Conservation (phyloP, 495 filamentous ascomycete species). For the Neurospora sp. region DNA sequence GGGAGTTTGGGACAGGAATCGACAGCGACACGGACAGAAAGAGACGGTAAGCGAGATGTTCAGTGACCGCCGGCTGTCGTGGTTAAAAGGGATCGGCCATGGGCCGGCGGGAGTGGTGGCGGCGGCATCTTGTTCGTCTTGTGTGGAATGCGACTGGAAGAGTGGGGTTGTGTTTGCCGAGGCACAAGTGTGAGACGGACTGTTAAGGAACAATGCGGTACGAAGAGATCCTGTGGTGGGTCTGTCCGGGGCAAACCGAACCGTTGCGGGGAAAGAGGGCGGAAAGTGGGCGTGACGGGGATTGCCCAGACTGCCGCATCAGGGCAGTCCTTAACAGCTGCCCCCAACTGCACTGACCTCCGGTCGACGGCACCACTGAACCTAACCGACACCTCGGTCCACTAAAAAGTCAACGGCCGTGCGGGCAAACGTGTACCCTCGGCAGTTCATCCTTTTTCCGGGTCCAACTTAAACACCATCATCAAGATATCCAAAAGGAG, state of each 20-base stretch:
- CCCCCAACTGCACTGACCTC: not conserved
- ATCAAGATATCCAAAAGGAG: not conserved
- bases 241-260: not conserved
- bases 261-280: not conserved
- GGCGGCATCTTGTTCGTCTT: not conserved
- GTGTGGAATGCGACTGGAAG: not conserved
- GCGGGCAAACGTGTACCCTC: not conserved
- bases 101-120: not conserved
- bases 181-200: slow-evolving; percentile 7
- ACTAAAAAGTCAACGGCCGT: not conserved
- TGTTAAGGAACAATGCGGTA: not conserved
- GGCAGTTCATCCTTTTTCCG: not conserved
- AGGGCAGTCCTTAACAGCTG: not conserved
- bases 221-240: not conserved
- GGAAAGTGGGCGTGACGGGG: not conserved
- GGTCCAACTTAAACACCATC: not conserved
- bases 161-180: slow-evolving; percentile 15
- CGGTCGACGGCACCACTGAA: not conserved
- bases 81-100: not conserved
- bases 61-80: not conserved
- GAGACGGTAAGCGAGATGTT: not conserved
- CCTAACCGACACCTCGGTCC: not conserved
- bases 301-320: not conserved
- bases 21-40: not conserved
- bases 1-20: not conserved